Base-by-base conservation (phyloP, 495 filamentous ascomycete genomes). In the Penicillium maclennaniae region DNA sequence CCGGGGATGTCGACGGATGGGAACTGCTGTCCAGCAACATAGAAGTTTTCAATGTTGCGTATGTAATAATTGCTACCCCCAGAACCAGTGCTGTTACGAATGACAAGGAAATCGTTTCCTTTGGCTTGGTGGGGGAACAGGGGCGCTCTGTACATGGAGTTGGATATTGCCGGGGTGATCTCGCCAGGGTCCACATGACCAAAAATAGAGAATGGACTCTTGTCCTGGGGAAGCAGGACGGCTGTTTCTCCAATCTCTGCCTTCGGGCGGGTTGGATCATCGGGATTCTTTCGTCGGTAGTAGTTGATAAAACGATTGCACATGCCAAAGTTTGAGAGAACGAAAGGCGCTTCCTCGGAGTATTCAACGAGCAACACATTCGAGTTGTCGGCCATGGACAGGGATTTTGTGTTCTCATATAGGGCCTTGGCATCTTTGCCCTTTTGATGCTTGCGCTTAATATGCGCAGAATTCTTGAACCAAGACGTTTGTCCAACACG, bases 261-360 rank as follows among this genome's bases (percentile, higher is more conserved):
- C 66, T 86, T 88, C 1, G 87, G 88, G 4, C 88, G 80, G 14
- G 83, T 81, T 37, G 80, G 76, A 63, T 95, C 91, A 23, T 92
- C 88, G 26, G 79, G 80, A 59, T 87, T 87, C 63, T 89, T 93
- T 28, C 91, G 86, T 15, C 93, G 87, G 64, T 96, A 96, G 71
- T 97, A 97, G 61, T 97, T 97, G 71, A 97, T 87, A 38, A 97
- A 82, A 38, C 89, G 86, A 65, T 84, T 92, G 45, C 90, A 92
- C 93, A 99, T 99, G 54, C 92, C 93, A 57, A 96, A 92, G 68
- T 95, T 95, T 7, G 93, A 96, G 55, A 99, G 76, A 51, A 92
- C 87, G 12, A 83, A 87, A 1, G 93, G 93, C 49, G 88, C 87
- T 67, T 97, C 90, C 65, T 99, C 93, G 10, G 90, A 93, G 69